A percentile compares a stretch with the other conserved stretches of the same genome.
Conservation (phyloP, 2,329 filamentous ascomycete species). For the Penicillium sclerotigenum region DNA sequence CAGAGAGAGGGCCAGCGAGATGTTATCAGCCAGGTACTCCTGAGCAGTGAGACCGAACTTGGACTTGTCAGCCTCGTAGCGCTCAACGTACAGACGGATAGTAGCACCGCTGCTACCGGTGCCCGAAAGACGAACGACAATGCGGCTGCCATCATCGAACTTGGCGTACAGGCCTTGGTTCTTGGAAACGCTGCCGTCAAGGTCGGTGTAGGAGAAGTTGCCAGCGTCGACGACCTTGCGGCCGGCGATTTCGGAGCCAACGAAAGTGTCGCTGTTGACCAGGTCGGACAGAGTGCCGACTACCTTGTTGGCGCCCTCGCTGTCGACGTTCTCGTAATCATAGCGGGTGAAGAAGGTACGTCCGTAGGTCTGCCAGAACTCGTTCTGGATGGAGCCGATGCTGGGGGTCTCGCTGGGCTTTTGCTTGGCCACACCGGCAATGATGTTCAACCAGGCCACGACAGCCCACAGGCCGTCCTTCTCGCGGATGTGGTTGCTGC, state of each 20-base stretch:
- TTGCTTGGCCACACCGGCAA: conserved; percentile 84
- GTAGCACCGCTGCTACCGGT: conserved; percentile 94
- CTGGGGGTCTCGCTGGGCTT: conserved; percentile 77
- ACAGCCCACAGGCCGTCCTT: conserved; percentile 98
- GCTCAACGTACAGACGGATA: conserved; percentile 95
- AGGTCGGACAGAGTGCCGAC: conserved; percentile 75
- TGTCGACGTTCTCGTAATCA: conserved; percentile 95
- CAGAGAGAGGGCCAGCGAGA: conserved; percentile 77
- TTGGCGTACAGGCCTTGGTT: conserved; percentile 95
- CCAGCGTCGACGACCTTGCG: conserved; percentile 85
- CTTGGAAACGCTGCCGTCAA: conserved; percentile 93
- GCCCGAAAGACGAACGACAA: conserved; percentile 90
- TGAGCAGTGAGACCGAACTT: conserved; percentile 82
- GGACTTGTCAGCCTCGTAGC: conserved; percentile 77
- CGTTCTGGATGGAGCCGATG: conserved; percentile 92
- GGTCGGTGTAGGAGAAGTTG: conserved; percentile 96
- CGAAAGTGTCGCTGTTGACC: conserved; percentile 70
- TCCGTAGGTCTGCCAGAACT: conserved; percentile 95
- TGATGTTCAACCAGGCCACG: conserved; percentile 97
- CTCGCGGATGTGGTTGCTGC: conserved; percentile 97
- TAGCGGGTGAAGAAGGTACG: conserved; percentile 99
- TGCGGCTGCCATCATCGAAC: conserved; percentile 91
- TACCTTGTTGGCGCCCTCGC: conserved; percentile 85
- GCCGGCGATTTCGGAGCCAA: conserved; percentile 77
- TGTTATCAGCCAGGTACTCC: conserved; percentile 87